These are phyloP conservation scores for Hirschioporus abietinus DNA, from an alignment of 768 basidiomycete species.

Conservation along the genomic window DNA sequence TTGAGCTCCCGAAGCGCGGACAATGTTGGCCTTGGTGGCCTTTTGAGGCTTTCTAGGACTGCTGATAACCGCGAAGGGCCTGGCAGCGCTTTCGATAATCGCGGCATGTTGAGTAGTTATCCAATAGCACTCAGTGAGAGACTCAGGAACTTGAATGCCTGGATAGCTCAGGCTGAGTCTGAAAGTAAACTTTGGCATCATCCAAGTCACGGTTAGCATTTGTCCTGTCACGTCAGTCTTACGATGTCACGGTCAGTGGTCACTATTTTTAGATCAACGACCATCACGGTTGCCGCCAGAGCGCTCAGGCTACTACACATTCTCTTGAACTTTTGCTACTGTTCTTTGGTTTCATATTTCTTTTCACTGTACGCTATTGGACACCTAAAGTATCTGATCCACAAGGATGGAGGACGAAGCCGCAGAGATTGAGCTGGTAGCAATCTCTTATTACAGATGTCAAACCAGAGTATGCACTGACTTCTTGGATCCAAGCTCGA, in stretches of 20 bases:
- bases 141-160: no score
- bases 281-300: no score
- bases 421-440: constrained; percentile 69
- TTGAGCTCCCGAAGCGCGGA: constrained; percentile 44
- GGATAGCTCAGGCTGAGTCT: no score
- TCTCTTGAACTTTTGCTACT: no score
- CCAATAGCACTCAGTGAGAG: no score
- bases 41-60: constrained; percentile 46
- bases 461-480: not conserved
- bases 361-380: not conserved
- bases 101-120: constrained; percentile 21
- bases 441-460: not conserved
- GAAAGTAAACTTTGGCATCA: no score
- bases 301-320: no score
- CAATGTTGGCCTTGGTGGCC: constrained; percentile 46
- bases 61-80: constrained; percentile 52
- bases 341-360: no score
- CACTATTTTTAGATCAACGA: no score
- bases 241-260: no score
- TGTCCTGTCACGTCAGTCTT: no score
- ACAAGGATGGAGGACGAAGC: constrained; percentile 51
- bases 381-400: not conserved
- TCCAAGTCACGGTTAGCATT: no score
- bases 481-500: constrained; percentile 50
- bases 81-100: constrained; percentile 25